These are phyloP conservation scores for Xenosphaeropsis pyriputrescens DNA, from an alignment of 2,329 filamentous ascomycete genomes.

Conservation along the genomic window DNA sequence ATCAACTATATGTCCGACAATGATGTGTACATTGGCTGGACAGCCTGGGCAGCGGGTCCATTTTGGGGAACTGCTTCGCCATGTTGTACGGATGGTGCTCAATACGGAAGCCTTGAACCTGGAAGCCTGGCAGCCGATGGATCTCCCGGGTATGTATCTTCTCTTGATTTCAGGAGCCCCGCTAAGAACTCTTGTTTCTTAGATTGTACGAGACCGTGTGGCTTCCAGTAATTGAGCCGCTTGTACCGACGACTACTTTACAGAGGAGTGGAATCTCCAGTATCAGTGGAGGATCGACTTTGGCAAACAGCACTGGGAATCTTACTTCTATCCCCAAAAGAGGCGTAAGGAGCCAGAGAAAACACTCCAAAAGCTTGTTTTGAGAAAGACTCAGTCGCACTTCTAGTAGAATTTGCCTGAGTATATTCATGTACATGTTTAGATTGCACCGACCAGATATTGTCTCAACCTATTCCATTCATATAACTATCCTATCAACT, in stretches of 20 bases:
- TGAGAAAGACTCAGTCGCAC: too few species aligned
- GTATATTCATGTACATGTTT: too few species aligned
- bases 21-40: slow-evolving; percentile 33
- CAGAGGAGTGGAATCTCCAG: slow-evolving; percentile 20
- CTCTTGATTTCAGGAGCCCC: not conserved
- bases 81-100: slow-evolving; percentile 23
- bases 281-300: slow-evolving; percentile 8
- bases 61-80: slow-evolving; percentile 29
- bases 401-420: too few species aligned
- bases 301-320: too few species aligned
- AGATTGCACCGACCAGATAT: too few species aligned
- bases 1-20: slow-evolving; percentile 31
- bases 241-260: slow-evolving; percentile 22
- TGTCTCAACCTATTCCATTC: too few species aligned
- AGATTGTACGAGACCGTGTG: slow-evolving; percentile 29
- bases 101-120: slow-evolving; percentile 29
- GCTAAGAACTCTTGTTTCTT: not conserved
- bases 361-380: too few species aligned
- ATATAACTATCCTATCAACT: too few species aligned
- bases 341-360: too few species aligned
- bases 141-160: slow-evolving; percentile 16
- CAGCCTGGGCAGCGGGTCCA: slow-evolving; percentile 33
- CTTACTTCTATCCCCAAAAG: too few species aligned
- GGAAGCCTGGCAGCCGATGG: slow-evolving; percentile 27
- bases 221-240: slow-evolving; percentile 26